Evolutionary conservation across 352 stramenopile genomes (phyloP), one percentile per base, ranked within the genome.

Genomic region (Phytopythium delawarense): DNA sequence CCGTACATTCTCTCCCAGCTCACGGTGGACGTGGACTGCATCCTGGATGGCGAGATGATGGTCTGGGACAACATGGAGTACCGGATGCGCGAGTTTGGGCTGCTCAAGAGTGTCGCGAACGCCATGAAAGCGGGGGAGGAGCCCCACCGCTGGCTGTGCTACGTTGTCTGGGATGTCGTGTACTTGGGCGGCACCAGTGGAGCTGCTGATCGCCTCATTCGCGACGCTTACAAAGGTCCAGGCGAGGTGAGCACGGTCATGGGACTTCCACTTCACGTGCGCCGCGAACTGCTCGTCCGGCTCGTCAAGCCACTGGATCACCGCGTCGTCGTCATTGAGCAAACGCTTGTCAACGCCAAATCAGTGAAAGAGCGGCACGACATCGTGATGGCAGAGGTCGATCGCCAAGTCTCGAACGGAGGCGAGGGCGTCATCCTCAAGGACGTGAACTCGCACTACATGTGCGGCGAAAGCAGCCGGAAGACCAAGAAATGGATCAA

Each of bases 31-130:
- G 67, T 91, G 16, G 76, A 93, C 64, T 87, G 75, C 45, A 93
- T 96, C 35, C 69, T 96, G 12, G 87, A 96, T 46, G 87, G 87
- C 46, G 87, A 96, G 50, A 94, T 96, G 85, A 91, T 96, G 79
- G 84, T 94, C 7, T 94, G 87, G 85, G 87, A 94, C 64, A 94
- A 91, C 62, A 25, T 81, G 16, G 83, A 91, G 62, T 92, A 89
- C 67, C 71, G 69, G 0, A 62, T 91, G 46, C 77, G 78, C 46
- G 83, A 92, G 66, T 95, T 95, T 69, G 84, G 87, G 1, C 66
- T 92, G 37, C 64, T 95, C 34, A 95, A 92, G 61, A 89, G 80
- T 64, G 87, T 91, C 20, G 87, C 84, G 0, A 90, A 88, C 62
- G 78, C 78, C 4, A 57, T 86, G 40, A 69, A 72, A 4, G 70